These are phyloP conservation scores for Orbilia ellipsospora DNA, from an alignment of 2,329 filamentous ascomycete genomes.

Conservation along the genomic window DNA sequence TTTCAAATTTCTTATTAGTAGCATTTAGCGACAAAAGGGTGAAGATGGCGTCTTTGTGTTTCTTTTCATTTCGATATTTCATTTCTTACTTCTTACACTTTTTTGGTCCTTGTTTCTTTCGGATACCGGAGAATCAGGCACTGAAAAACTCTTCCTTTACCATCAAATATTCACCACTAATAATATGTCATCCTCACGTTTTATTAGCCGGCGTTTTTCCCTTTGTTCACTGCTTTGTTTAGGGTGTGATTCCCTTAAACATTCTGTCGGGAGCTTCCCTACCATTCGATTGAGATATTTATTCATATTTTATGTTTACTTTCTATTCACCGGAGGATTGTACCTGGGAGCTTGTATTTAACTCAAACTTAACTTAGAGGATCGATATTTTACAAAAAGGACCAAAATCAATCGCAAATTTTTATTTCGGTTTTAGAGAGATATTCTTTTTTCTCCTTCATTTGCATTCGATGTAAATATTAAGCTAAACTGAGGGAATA, in stretches of 20 bases:
- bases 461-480: no score
- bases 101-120: slow-evolving; percentile 4
- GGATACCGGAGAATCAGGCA: no score
- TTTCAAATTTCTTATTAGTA: slow-evolving; percentile 9
- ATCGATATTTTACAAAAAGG: not conserved
- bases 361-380: not conserved
- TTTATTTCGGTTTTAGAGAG: not conserved
- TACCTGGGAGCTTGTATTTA: slow-evolving; percentile 13
- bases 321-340: slow-evolving; percentile 5
- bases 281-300: no score
- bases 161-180: no score
- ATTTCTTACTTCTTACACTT: slow-evolving; percentile 13
- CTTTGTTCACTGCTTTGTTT: slow-evolving; percentile 12
- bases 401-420: not conserved
- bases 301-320: no score
- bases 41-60: slow-evolving; percentile 34
- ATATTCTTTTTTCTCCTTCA: no score
- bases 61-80: slow-evolving; percentile 17
- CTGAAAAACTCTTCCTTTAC: no score
- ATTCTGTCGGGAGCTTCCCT: not conserved
- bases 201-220: no score
- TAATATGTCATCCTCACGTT: no score
- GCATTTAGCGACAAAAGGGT: slow-evolving; percentile 52
- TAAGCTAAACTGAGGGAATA: no score
- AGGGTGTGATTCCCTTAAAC: not conserved